These are phyloP conservation scores for Gossypium davidsonii DNA, from an alignment of 441 rosid species.

Conservation along the genomic window DNA sequence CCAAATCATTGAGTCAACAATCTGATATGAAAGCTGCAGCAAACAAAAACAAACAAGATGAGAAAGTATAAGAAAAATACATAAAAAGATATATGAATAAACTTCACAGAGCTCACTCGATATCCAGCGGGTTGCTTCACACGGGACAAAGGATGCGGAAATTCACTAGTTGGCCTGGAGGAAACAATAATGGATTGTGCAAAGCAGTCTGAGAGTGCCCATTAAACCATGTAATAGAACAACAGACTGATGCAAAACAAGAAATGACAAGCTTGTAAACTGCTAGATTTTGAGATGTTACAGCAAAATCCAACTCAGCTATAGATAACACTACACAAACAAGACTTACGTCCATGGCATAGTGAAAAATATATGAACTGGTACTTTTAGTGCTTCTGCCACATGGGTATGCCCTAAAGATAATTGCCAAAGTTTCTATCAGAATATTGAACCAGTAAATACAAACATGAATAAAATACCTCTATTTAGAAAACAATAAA, in stretches of 20 bases:
- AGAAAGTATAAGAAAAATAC: neutral
- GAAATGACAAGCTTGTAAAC: constrained; percentile 12
- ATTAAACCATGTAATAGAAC: constrained; percentile 19
- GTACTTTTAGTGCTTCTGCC: constrained; percentile 87
- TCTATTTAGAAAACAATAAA: constrained; percentile 1
- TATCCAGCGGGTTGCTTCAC: constrained; percentile 97
- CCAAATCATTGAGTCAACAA: constrained; percentile 94
- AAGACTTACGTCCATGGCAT: constrained; percentile 99
- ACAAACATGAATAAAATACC: constrained; percentile 4
- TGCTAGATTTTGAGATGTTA: constrained; percentile 15
- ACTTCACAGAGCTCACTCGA: constrained; percentile 52
- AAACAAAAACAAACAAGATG: constrained; percentile 11
- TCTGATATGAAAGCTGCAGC: constrained; percentile 88
- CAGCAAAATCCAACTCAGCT: constrained; percentile 21
- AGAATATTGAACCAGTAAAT: constrained; percentile 13
- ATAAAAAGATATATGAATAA: neutral
- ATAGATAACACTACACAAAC: constrained; percentile 39
- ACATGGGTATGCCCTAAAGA: constrained; percentile 88
- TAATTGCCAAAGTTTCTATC: constrained; percentile 26
- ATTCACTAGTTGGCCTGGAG: constrained; percentile 90
- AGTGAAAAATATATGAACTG: constrained; percentile 95
- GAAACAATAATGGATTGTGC: constrained; percentile 18
- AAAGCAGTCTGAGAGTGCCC: constrained; percentile 26
- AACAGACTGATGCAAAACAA: constrained; percentile 14
- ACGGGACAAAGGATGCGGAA: constrained; percentile 97